Base-by-base conservation (phyloP, 345 rosid genomes). In the Boechera divaricarpa region DNA sequence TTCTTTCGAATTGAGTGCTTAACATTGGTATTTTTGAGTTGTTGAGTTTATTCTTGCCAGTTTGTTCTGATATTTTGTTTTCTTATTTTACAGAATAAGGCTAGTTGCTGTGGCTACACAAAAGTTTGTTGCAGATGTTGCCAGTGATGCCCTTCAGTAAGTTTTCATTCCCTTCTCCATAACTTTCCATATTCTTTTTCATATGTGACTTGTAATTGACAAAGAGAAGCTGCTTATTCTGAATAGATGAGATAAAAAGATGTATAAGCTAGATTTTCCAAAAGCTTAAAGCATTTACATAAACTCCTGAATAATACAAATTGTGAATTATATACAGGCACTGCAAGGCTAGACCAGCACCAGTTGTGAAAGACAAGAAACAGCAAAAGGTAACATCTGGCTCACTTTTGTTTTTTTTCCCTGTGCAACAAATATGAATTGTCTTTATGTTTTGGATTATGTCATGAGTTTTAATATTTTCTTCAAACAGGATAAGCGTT, bases 91-190 rank as follows among this genome's bases (percentile, higher is more conserved):
- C 94, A 95, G 98, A 74, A 79, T 85, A 71, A 87, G 98, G 85
- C 83, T 95, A 74, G 93, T 92, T 32, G 96, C 99, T 70, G 92
- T 95, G 78, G 99, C 98, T 41, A 95, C 99, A 10, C 99, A 92
- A 76, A 95, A 95, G 83, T 95, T 92, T 24, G 93, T 95, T 69
- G 79, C 98, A 8, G 99, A 95, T 81, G 95, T 95, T 77, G 99
- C 98, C 53, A 84, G 81, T 7, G 96, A 95, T 54, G 93, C 99
- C 32, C 96, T 95, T 69, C 91, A 84, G 96, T 93, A 88, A 65
- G 91, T 41, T 73, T 16, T 62, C 45, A 26, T 44, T 13, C 44
- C 49, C 72, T 71, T 69, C 38, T 56, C 32, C 18, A 0, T 35
- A 5, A 31, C 24, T 9, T 31, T 35, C 3, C 12, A 9, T 77